Evolutionary conservation across 2,329 filamentous ascomycete genomes (phyloP).

Genomic region (Gremmenia infestans): DNA sequence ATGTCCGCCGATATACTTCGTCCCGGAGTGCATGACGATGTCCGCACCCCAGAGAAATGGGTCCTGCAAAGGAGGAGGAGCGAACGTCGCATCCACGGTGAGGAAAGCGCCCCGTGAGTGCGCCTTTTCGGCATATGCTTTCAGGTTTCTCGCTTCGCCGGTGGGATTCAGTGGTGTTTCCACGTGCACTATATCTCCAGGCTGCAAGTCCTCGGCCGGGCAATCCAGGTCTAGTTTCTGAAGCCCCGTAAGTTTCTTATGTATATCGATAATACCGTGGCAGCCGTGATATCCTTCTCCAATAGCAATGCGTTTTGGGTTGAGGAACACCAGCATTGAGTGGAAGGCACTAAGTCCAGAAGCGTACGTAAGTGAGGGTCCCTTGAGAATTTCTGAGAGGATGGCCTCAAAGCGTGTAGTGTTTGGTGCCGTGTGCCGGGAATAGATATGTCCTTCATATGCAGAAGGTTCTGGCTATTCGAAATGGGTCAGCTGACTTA

Average conservation of each 20-base stretch:
- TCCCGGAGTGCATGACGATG: conserved; percentile 85
- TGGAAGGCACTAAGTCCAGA: conserved; percentile 88
- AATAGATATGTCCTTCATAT: conserved; percentile 72
- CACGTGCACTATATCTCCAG: conserved; percentile 82
- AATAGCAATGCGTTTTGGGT: conserved; percentile 79
- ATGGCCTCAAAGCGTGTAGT: conserved; percentile 80
- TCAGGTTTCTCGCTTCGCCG: conserved; percentile 72
- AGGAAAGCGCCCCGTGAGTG: conserved; percentile 68
- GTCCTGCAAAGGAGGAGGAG: conserved; percentile 81
- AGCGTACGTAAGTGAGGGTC: conserved; percentile 68
- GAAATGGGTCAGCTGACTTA: conserved; percentile 21
- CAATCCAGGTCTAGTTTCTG: conserved; percentile 68
- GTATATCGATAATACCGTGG: conserved; percentile 73
- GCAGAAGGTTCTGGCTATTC: conserved; percentile 43
- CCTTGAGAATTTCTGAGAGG: conserved; percentile 67
- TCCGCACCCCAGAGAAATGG: conserved; percentile 80
- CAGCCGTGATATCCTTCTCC: conserved; percentile 89
- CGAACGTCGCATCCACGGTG: conserved; percentile 88
- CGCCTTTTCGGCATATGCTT: conserved; percentile 66
- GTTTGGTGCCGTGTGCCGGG: conserved; percentile 72
- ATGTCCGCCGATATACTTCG: conserved; percentile 95
- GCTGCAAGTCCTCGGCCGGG: conserved; percentile 57
- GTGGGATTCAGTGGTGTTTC: conserved; percentile 93
- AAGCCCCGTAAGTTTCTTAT: conserved; percentile 71
- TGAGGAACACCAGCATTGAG: conserved; percentile 75